Base-by-base conservation (phyloP, 2,329 filamentous ascomycete species). In the Elsinoe australis region DNA sequence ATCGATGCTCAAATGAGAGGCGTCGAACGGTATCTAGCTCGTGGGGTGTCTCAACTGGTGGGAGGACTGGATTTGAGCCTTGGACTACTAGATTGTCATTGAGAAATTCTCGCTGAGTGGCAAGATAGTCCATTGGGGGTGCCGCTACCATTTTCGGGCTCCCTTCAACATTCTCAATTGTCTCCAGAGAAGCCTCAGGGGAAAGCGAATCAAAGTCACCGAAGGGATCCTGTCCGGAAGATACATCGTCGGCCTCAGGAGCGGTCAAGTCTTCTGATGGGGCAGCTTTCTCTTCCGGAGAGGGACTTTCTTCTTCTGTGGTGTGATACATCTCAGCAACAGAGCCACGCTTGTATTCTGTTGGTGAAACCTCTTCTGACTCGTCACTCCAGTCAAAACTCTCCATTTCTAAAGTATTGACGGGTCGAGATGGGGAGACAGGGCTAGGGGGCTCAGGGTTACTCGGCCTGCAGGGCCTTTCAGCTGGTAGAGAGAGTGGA, bases 371-470 rank as follows among this genome's bases (percentile, higher is more conserved):
- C 14, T 36, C n/a, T 12, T 36, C 39, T 3, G 39, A n/a, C 21
- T 44, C 39, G 5, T 44, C 39, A 15, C 39, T 44, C 39, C 39
- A 44, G 28, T 44, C 22, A 15, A 44, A 44, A 12, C 18, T 2
- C 15, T 44, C 26, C n/a, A 14, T 24, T 32, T 9, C 14, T 9
- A 31, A 8, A 21, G 28, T n/a, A 21, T 44, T 17, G 17, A 44
- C 28, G 19, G 39, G 4, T 12, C 14, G 39, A 18, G 39, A 5
- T 12, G 26, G 24, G 22, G 12, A 12, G 3, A 39, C 18, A 6
- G 35, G 35, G 21, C 17, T 24, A 5, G n/a, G 3, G 5, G 18
- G 35, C 21, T 39, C 35, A 8, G 18, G 35, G 21, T 22, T 39
- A 3, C 17, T 3, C 17, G 35, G 17, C 14, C 35, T 6, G 26